A percentile compares a stretch with the other conserved stretches of the same genome.
Conservation (phyloP, 768 basidiomycete species). For the Podaxis mareebaensis region DNA sequence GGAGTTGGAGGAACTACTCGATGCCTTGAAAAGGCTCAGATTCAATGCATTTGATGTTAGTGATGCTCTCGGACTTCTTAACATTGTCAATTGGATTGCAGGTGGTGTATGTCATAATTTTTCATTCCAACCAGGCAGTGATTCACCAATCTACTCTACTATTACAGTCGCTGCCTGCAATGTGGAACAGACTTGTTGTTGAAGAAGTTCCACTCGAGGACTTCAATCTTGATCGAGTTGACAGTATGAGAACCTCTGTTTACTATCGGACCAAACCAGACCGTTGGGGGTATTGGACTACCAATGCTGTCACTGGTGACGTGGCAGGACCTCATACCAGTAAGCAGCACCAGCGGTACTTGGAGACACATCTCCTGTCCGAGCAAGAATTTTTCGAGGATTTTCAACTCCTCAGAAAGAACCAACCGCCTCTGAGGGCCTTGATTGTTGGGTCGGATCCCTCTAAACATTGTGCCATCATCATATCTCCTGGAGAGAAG, state of each 20-base stretch:
- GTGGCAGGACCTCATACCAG: not conserved
- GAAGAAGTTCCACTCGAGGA: not conserved
- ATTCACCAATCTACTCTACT: not conserved
- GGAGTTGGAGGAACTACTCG: not conserved
- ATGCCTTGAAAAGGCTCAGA: not conserved
- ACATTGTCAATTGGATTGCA: not conserved
- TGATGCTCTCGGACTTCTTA: conserved; percentile 1
- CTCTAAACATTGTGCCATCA: not conserved
- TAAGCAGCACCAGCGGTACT: not conserved
- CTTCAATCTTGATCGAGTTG: not conserved
- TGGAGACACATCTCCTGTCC: not conserved
- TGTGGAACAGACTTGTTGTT: not conserved
- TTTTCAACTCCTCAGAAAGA: not conserved
- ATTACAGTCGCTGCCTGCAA: not conserved
- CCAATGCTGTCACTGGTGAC: not conserved
- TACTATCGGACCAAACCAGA: conserved; percentile 1
- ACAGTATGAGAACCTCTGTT: not conserved
- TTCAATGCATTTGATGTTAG: conserved; percentile 1
- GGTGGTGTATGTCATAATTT: not conserved
- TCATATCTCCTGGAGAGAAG: not conserved
- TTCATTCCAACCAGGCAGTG: not conserved
- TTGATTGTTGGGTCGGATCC: not conserved
- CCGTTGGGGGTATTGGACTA: not conserved
- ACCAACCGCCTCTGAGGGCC: not conserved
- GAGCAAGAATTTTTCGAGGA: not conserved